A percentile compares a stretch with the other conserved stretches of the same genome.
These are phyloP conservation scores for Tylopilus sp. DNA, from an alignment of 768 basidiomycete genomes.

Conservation along the genomic window DNA sequence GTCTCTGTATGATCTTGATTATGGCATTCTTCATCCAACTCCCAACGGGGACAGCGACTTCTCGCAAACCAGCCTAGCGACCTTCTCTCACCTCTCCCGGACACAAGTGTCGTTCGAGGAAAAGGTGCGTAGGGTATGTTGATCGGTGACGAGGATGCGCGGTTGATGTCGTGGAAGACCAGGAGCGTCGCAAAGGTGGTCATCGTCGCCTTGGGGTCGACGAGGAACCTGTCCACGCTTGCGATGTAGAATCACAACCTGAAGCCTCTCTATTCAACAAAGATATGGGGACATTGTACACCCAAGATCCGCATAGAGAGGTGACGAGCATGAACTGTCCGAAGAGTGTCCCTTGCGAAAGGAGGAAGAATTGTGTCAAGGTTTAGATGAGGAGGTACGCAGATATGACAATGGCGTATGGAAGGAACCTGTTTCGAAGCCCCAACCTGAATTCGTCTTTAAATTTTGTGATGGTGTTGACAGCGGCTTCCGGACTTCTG, in stretches of 20 bases:
- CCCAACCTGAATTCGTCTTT: conserved; percentile 23
- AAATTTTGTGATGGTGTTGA: conserved; percentile 30
- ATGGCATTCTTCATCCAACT: too few species aligned
- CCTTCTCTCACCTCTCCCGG: too few species aligned
- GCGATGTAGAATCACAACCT: too few species aligned
- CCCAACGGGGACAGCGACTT: too few species aligned
- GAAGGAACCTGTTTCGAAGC: background rate
- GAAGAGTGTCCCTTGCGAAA: conserved; percentile 31
- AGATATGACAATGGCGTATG: conserved; percentile 19
- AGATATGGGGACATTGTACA: conserved; percentile 29
- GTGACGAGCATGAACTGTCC: conserved; percentile 35
- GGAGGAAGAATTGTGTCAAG: conserved; percentile 29
- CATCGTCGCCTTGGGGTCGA: too few species aligned
- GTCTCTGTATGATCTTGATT: background rate
- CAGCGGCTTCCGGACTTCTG: conserved; percentile 25
- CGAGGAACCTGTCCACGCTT: too few species aligned
- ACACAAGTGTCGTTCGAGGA: too few species aligned
- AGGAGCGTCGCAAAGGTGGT: too few species aligned
- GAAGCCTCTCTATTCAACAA: conserved; percentile 30
- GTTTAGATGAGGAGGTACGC: conserved; percentile 28
- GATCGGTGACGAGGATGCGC: too few species aligned
- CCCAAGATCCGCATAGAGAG: conserved; percentile 32
- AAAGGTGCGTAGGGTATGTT: too few species aligned
- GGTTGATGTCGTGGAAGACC: too few species aligned
- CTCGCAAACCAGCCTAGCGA: too few species aligned